Evolutionary conservation across 441 rosid species (phyloP), one percentile per base, ranked within the genome.

Genomic region (Erodium moschatum): DNA sequence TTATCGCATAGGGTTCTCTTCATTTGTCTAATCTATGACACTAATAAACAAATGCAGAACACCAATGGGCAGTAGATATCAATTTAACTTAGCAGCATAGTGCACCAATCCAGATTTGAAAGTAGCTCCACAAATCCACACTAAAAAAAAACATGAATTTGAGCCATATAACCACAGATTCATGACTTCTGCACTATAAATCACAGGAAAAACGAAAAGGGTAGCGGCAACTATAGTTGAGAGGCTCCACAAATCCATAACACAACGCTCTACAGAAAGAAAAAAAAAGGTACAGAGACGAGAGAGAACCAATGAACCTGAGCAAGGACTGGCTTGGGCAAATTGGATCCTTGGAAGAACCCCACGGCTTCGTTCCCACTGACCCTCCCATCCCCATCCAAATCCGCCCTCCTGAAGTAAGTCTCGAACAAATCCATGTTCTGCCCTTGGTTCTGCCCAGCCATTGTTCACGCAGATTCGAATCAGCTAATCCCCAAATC

Each of bases 381-480:
- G 82, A 91, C 88, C 84, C 86, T 78, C 21, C 96, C 98, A 78
- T 94, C 98, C 68, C 97, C 92, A 60, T 94, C 96, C 79, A 94
- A 88, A 91, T 91, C 98, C 65, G 98, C 98, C 80, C 84, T 82
- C 83, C 76, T 85, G 68, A 91, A 94, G 84, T 79, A 91, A 0
- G 81, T 84, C 78, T 94, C 98, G 76, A 94, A 91, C 81, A 81
- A 88, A 85, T 91, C 95, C 92, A 77, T 80, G 81, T 75, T 81
- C 2, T 80, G 64, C 56, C 64, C 38, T 33, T 33, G 38, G 38
- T 33, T 33, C 38, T 1, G 38, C 4, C 38, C 85, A 77, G 89
- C 88, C 91, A 85, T 84, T 27, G 18, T 35, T 15, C 6, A 15
- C 20, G 3, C 60, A 16, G 60, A 52, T 52, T n/a, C 60, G 60